These are phyloP conservation scores for Curvularia lunata DNA, from an alignment of 2,329 filamentous ascomycete species.

Conservation along the genomic window DNA sequence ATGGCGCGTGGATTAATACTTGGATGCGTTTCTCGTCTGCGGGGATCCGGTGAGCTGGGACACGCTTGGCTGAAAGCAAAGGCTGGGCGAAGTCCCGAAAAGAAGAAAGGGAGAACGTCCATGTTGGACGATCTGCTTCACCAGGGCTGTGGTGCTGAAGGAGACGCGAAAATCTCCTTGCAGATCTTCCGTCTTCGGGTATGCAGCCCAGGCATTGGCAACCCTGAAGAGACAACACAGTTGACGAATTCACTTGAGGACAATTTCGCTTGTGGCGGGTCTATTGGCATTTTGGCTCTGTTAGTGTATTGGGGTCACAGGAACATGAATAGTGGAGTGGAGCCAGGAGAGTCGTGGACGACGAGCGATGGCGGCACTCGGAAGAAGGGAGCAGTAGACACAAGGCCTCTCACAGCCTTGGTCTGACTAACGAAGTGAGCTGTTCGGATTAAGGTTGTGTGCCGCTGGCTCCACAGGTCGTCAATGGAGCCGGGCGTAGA, in stretches of 20 bases:
- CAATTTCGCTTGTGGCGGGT: not conserved
- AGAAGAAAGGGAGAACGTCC: not conserved
- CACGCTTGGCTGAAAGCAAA: not conserved
- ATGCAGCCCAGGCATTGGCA: not conserved
- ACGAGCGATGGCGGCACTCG: not conserved
- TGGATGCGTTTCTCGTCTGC: not conserved
- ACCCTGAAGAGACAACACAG: not conserved
- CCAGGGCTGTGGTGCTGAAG: not conserved
- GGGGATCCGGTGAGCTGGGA: not conserved
- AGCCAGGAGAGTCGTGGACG: not conserved
- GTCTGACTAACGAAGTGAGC: not conserved
- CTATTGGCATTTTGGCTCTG: not conserved
- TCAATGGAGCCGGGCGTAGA: not conserved
- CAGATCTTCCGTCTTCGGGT: not conserved
- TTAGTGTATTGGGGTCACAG: not conserved
- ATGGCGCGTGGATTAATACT: not conserved
- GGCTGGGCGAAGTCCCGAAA: not conserved
- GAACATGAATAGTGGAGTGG: not conserved
- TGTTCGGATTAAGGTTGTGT: not conserved
- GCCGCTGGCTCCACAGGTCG: not conserved
- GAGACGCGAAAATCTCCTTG: not conserved
- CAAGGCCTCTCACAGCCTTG: not conserved
- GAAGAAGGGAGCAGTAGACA: not conserved
- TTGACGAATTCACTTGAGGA: not conserved
- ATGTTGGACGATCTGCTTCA: not conserved